These are phyloP conservation scores for Panaeolus cyanescens DNA, from an alignment of 768 basidiomycete species.

Conservation along the genomic window DNA sequence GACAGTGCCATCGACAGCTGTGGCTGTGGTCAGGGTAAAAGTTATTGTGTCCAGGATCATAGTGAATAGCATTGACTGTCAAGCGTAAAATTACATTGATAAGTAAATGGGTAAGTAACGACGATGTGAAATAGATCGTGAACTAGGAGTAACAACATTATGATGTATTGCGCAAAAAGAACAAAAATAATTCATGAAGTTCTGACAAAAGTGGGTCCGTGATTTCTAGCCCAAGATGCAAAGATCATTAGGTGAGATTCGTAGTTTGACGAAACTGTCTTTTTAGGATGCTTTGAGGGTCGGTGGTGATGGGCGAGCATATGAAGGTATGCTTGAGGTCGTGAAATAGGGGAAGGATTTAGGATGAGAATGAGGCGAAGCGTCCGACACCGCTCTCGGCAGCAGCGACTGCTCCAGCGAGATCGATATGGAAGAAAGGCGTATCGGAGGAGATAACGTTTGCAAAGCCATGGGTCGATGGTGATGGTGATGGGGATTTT, in stretches of 20 bases:
- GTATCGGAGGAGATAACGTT: constrained; percentile 56
- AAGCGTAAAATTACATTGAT: neutral
- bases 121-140: neutral
- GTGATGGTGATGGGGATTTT: constrained; percentile 21
- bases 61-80: too few relatives aligned
- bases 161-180: neutral
- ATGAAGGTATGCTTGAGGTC: neutral
- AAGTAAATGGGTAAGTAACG: neutral
- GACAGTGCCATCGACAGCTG: too few relatives aligned
- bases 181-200: neutral
- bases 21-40: too few relatives aligned
- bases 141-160: neutral
- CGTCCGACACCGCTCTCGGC: constrained; percentile 52
- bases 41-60: too few relatives aligned
- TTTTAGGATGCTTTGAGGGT: neutral
- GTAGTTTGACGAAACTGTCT: neutral
- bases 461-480: constrained; percentile 24
- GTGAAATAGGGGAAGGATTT: neutral
- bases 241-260: neutral
- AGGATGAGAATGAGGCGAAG: constrained; percentile 1
- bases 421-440: constrained; percentile 92
- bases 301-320: neutral
- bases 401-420: constrained; percentile 68
- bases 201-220: neutral
- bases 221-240: neutral